Evolutionary conservation across 2,329 filamentous ascomycete genomes (phyloP), one percentile per base, ranked within the genome.

Genomic region (Incumbomyces delicatus): DNA sequence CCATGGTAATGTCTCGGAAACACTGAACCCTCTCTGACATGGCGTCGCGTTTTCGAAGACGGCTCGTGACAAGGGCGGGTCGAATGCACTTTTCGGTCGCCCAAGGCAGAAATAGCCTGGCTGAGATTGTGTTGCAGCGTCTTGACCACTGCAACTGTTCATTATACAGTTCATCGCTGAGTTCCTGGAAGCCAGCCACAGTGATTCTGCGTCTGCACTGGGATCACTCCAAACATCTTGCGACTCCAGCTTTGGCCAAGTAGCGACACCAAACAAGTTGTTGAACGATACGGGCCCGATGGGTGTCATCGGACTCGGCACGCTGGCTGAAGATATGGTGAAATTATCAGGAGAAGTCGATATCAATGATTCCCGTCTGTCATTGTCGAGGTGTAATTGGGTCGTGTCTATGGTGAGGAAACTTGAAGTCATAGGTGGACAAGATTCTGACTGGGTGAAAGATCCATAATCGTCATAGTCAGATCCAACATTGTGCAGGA

Each of bases 31-130:
- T 18, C 45, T 38, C 7, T 30, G 18, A 17, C 30, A n/a, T 1
- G 18, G 31, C 16, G 34, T 41, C 8, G 48, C 27, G 20, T 44
- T 34, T 7, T 35, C 41, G 41, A 57, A 57, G 3, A 56, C 55
- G 11, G 50, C 46, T 39, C 50, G 49, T 31, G 55, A 55, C 43
- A 57, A 48, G 5, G 52, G 34, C 30, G 50, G 51, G 36, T 57
- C 42, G 12, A 30, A 17, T 5, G 17, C 34, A 17, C 42, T 45
- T 22, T 45, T 54, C 14, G 48, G 44, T n/a, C 33, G 16, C 6
- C n/a, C 14, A 5, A 17, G 32, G 7, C 22, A 37, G 31, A 38
- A 36, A 27, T 43, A 42, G 13, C 27, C 39, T 14, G 46, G 18
- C 14, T 42, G 39, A 22, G 16, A 18, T 6, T 36, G 36, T 17